phyloP scores from a whole-genome alignment of 1,284 basidiomycete species.

The Cutaneotrichosporon sp. region DNA sequence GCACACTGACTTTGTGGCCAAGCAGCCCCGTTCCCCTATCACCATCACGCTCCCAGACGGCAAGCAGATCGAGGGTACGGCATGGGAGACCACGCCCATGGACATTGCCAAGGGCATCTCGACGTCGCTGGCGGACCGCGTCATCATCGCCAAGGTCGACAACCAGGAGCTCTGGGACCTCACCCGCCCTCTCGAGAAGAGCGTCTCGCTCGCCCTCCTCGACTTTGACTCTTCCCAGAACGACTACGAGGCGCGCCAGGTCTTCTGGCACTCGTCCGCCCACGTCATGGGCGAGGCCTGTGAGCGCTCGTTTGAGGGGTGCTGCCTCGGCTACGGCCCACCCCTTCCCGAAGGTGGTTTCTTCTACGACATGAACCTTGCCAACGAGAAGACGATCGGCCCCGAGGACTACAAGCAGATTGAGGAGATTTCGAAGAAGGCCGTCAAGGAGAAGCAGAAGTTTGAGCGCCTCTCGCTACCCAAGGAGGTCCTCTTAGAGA shows the following conservation, averaged over 20 bases:
- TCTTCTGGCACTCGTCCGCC: conserved; percentile 99
- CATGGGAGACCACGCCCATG: conserved; percentile 97
- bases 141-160: conserved; percentile 86
- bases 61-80: conserved; percentile 72
- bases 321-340: conserved; percentile 94
- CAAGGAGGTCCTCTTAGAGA: conserved; percentile 91
- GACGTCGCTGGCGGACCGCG: conserved; percentile 81
- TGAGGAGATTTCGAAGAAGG: conserved; percentile 82
- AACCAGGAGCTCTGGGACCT: conserved; percentile 92
- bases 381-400: conserved; percentile 63
- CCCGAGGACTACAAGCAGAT: conserved; percentile 82
- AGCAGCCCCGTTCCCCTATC: conserved; percentile 82
- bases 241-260: conserved; percentile 84
- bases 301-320: conserved; percentile 88
- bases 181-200: conserved; percentile 83
- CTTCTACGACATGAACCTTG: conserved; percentile 91
- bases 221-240: conserved; percentile 83
- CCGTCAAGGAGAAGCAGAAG: conserved; percentile 94
- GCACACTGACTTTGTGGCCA: conserved; percentile 75
- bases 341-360: conserved; percentile 94
- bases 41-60: conserved; percentile 85
- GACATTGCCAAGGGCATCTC: conserved; percentile 84
- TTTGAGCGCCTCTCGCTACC: conserved; percentile 92
- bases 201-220: conserved; percentile 77
- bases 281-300: conserved; percentile 98